Percentiles rank a stretch among this genome's conserved stretches.
Evolutionary conservation across 31 red algal genomes (phyloP).

Genomic region (Odonthalia washingtoniensis): DNA sequence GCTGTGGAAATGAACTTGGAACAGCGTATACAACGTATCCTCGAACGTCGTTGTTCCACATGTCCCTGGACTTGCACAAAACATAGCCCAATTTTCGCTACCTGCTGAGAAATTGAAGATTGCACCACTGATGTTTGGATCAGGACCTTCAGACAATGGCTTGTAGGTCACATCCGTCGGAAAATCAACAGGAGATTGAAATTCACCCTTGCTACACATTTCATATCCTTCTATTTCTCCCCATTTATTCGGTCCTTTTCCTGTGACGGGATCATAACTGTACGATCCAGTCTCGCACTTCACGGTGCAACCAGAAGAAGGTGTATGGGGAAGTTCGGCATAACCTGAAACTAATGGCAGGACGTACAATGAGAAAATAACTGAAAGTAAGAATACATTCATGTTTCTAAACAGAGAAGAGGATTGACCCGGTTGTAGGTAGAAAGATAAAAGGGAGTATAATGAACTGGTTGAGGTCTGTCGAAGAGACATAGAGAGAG

Average conservation of each 20-base stretch:
- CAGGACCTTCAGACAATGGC: conserved; percentile 27
- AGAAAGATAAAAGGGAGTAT: too few species aligned
- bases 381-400: too few species aligned
- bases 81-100: conserved; percentile 54
- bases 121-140: conserved; percentile 12
- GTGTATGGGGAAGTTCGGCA: too few species aligned
- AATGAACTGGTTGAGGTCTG: too few species aligned
- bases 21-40: conserved; percentile 31
- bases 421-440: too few species aligned
- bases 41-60: conserved; percentile 44
- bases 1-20: conserved; percentile 66
- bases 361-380: too few species aligned
- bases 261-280: conserved; percentile 10
- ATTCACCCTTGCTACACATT: conserved; percentile 39
- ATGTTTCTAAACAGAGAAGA: too few species aligned
- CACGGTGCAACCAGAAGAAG: too few species aligned
- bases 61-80: conserved; percentile 41
- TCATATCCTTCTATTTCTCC: conserved; percentile 44
- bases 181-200: conserved; percentile 61
- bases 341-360: too few species aligned
- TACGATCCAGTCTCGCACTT: background rate
- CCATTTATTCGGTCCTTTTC: conserved; percentile 37
- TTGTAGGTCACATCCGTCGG: conserved; percentile 19
- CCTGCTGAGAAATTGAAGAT: conserved; percentile 34
- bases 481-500: too few species aligned